Conservation (phyloP, 441 rosid species). For the Kokia cookei region DNA sequence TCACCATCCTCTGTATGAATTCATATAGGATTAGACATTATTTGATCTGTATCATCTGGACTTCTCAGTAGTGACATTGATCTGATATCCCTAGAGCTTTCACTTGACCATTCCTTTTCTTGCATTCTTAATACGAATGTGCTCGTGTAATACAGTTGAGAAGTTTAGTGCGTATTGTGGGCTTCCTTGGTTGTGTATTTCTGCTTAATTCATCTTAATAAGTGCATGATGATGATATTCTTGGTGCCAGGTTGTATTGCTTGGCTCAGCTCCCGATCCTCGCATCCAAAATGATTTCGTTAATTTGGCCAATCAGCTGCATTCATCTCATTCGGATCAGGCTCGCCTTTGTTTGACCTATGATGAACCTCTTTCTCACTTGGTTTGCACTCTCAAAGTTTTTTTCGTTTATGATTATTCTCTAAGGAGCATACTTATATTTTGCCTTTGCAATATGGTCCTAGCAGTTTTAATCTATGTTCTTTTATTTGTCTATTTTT, state of each 20-base stretch:
- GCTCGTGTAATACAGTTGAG: not conserved
- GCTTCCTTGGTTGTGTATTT: not conserved
- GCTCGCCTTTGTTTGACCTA: slow-evolving; percentile 86
- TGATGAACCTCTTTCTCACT: slow-evolving; percentile 97
- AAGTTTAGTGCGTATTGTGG: not conserved
- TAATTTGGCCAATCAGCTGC: slow-evolving; percentile 73
- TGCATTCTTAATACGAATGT: not conserved
- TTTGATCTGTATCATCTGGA: not conserved
- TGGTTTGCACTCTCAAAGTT: slow-evolving; percentile 40
- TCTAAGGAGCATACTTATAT: not conserved
- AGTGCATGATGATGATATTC: slow-evolving; percentile 10
- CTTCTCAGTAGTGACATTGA: slow-evolving; percentile 4
- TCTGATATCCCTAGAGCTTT: not conserved
- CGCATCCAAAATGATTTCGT: slow-evolving; percentile 93
- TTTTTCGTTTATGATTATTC: not conserved
- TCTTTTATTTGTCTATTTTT: slow-evolving; percentile 3
- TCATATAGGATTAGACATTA: not conserved
- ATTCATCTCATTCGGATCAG: slow-evolving; percentile 54
- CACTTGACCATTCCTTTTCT: not conserved
- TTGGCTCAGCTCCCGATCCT: slow-evolving; percentile 99
- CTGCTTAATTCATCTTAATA: not conserved
- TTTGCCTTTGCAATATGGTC: slow-evolving; percentile 1
- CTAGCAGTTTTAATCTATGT: slow-evolving; percentile 1
- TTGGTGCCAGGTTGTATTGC: slow-evolving; percentile 68
- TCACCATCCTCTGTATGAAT: not conserved